Evolutionary conservation across 1,284 basidiomycete genomes (phyloP).

Genomic region (Omphalotus olearius): DNA sequence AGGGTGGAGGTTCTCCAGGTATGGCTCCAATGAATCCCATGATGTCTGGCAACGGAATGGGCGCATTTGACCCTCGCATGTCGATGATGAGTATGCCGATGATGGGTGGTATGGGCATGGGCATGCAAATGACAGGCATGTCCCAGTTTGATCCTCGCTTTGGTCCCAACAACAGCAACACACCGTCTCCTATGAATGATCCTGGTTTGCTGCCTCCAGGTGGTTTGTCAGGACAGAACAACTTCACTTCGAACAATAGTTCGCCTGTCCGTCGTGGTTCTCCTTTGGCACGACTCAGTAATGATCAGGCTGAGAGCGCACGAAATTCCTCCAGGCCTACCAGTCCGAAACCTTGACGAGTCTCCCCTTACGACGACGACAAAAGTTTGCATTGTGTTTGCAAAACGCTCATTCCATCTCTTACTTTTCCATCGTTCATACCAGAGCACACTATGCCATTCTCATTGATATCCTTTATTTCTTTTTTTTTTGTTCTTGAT

Average conservation of each 20-base stretch:
- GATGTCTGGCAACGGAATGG: conserved; percentile 42
- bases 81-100: conserved; percentile 52
- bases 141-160: conserved; percentile 52
- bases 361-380: too few relatives aligned
- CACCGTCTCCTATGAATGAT: conserved; percentile 20
- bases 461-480: too few relatives aligned
- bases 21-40: conserved; percentile 40
- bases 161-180: conserved; percentile 30
- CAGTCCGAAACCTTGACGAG: too few relatives aligned
- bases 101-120: conserved; percentile 40
- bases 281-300: conserved; percentile 25
- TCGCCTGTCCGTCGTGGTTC: conserved; percentile 39
- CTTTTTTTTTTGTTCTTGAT: too few relatives aligned
- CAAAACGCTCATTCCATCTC: too few relatives aligned
- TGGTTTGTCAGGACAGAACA: conserved; percentile 20
- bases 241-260: conserved; percentile 30
- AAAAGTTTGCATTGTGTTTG: too few relatives aligned
- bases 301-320: too few relatives aligned
- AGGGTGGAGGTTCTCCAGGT: conserved; percentile 12
- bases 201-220: conserved; percentile 33
- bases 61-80: conserved; percentile 43
- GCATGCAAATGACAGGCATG: conserved; percentile 58
- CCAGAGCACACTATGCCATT: too few relatives aligned
- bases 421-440: too few relatives aligned
- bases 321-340: too few relatives aligned